Evolutionary conservation across 2,329 filamentous ascomycete species (phyloP).

Genomic region (Trichoderma hamatum): DNA sequence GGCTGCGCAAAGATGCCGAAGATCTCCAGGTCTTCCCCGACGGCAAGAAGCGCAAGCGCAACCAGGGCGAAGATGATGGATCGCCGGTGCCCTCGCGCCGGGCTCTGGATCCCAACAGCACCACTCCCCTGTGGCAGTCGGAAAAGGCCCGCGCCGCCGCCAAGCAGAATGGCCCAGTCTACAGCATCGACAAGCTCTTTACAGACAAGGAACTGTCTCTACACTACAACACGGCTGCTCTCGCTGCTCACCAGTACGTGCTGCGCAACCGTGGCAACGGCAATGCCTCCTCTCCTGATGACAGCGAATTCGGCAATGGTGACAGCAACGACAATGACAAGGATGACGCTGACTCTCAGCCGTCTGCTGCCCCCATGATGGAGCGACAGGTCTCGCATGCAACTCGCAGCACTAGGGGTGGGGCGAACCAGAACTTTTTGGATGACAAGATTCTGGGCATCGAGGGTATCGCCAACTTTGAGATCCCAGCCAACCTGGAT

Average conservation of each 20-base stretch:
- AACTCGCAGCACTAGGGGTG: constrained; percentile 64
- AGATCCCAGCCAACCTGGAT: constrained; percentile 61
- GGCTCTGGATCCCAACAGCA: constrained; percentile 58
- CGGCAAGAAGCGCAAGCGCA: constrained; percentile 65
- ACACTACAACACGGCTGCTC: constrained; percentile 64
- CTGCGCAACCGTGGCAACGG: constrained; percentile 60
- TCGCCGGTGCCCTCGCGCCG: constrained; percentile 63
- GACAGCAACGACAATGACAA: constrained; percentile 55
- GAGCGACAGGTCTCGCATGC: constrained; percentile 66
- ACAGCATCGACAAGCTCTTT: constrained; percentile 71
- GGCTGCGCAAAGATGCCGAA: constrained; percentile 63
- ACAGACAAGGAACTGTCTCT: constrained; percentile 70
- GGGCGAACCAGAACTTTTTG: constrained; percentile 56
- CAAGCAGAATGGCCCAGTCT: constrained; percentile 62
- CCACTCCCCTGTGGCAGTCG: constrained; percentile 64
- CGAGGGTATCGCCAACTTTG: constrained; percentile 62
- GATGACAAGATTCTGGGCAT: constrained; percentile 63
- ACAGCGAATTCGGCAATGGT: constrained; percentile 56
- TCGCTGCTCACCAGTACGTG: constrained; percentile 65
- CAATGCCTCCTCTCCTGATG: constrained; percentile 52
- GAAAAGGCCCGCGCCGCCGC: constrained; percentile 58
- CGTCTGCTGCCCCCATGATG: constrained; percentile 60
- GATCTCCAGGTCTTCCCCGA: constrained; percentile 59
- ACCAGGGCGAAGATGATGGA: constrained; percentile 62
- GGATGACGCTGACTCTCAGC: constrained; percentile 51